These are phyloP conservation scores for Penicillium sp. DNA, from an alignment of 2,329 filamentous ascomycete species.

Conservation along the genomic window DNA sequence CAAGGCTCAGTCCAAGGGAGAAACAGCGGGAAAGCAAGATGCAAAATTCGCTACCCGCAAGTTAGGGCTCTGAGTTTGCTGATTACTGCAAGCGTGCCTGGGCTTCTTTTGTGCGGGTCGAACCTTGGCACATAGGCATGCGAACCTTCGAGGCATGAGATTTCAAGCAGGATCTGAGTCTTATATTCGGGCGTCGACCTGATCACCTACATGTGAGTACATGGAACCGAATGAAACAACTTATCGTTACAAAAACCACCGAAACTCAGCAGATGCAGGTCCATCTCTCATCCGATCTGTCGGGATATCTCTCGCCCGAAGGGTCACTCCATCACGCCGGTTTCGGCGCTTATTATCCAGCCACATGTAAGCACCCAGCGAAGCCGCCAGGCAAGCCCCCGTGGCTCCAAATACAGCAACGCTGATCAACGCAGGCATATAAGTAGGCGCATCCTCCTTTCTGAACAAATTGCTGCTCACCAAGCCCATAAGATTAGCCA, in stretches of 20 bases:
- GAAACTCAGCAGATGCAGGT: constrained; percentile 52
- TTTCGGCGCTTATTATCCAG: constrained; percentile 62
- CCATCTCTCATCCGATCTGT: constrained; percentile 56
- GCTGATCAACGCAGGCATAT: constrained; percentile 62
- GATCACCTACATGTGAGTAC: neutral
- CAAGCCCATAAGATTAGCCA: constrained; percentile 73
- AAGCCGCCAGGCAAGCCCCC: constrained; percentile 54
- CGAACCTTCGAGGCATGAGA: too few species aligned
- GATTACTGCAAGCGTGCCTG: too few species aligned
- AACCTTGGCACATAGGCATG: too few species aligned
- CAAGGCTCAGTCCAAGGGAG: too few species aligned
- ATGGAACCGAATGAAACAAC: neutral
- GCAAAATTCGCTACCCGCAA: too few species aligned
- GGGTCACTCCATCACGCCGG: constrained; percentile 51
- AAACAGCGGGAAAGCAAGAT: too few species aligned
- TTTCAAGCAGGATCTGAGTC: neutral
- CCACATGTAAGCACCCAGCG: constrained; percentile 62
- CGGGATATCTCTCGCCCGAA: constrained; percentile 56
- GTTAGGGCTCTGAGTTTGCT: too few species aligned
- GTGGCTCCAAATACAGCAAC: constrained; percentile 52
- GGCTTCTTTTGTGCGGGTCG: too few species aligned
- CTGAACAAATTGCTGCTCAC: constrained; percentile 66
- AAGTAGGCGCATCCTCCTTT: constrained; percentile 61
- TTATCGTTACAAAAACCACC: constrained; percentile 50
- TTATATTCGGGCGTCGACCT: too few species aligned